Evolutionary conservation across 805 yeast genomes (phyloP).

Genomic region (Sugiyamaella mastotermitis): DNA sequence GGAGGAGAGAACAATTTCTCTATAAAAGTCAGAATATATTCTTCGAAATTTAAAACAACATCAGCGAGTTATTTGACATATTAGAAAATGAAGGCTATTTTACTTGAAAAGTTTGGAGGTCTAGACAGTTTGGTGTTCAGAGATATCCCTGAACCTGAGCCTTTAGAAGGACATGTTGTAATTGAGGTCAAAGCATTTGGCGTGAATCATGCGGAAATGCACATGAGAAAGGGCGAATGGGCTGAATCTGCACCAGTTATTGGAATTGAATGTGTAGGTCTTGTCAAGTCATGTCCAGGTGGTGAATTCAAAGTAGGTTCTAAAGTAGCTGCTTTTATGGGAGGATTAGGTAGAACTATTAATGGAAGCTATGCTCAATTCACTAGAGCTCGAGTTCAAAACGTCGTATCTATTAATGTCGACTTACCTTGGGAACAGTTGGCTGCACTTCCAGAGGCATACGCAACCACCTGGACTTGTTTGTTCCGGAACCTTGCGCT

Average conservation of each 20-base stretch:
- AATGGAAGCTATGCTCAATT: constrained; percentile 8
- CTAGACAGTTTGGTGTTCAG: constrained; percentile 5
- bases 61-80: no score
- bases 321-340: constrained; percentile 9
- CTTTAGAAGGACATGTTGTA: constrained; percentile 5
- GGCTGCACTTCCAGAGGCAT: constrained; percentile 10
- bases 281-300: constrained; percentile 10
- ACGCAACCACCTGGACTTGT: constrained; percentile 7
- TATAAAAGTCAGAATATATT: no score
- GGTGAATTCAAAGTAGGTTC: constrained; percentile 9
- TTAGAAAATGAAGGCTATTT: constrained; percentile 12
- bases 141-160: constrained; percentile 9
- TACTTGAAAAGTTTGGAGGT: constrained; percentile 7
- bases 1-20: no score
- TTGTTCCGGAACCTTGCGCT: constrained; percentile 3
- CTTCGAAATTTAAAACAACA: no score
- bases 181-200: constrained; percentile 11
- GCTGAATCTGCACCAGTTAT: constrained; percentile 5
- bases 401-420: constrained; percentile 3
- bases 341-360: constrained; percentile 9
- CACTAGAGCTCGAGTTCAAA: neutral
- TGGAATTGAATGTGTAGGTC: constrained; percentile 13
- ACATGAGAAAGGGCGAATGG: constrained; percentile 12
- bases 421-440: constrained; percentile 7
- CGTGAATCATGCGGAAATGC: constrained; percentile 11